phyloP scores from a whole-genome alignment of 2,329 filamentous ascomycete genomes.

The Diplodia intermedia region DNA sequence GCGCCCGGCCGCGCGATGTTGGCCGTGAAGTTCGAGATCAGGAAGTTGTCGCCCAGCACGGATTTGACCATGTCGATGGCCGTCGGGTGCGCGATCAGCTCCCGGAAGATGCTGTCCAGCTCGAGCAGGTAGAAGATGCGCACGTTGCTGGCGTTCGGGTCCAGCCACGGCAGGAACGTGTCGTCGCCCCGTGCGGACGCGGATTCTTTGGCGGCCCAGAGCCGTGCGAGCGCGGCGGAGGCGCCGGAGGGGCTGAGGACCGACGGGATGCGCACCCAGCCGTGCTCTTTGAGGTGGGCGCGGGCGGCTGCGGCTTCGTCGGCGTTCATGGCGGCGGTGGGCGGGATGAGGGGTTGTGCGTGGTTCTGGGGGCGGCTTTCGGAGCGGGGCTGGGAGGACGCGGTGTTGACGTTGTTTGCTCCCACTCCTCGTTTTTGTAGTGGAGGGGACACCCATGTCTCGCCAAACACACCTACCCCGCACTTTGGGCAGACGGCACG shows the following conservation, averaged over 20 bases:
- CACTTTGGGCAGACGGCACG: not conserved
- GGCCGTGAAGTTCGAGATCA: conserved; percentile 48
- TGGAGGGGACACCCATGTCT: not conserved
- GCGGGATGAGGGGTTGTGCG: too few relatives aligned
- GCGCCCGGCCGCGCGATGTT: conserved; percentile 47
- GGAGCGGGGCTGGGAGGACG: accelerated
- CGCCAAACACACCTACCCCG: conserved; percentile 9
- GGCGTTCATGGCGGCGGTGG: conserved; percentile 33
- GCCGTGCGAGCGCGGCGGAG: conserved; percentile 35
- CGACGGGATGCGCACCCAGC: conserved; percentile 40
- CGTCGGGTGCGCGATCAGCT: conserved; percentile 41
- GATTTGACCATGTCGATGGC: conserved; percentile 41
- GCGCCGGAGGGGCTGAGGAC: conserved; percentile 37
- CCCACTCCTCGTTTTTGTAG: not conserved
- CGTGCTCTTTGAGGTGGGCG: conserved; percentile 39
- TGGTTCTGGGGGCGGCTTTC: not conserved
- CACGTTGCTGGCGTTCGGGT: conserved; percentile 43
- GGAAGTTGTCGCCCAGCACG: conserved; percentile 42
- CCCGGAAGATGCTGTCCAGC: conserved; percentile 42
- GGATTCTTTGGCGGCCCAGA: conserved; percentile 41
- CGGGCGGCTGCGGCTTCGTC: conserved; percentile 24
- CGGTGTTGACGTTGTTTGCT: not conserved
- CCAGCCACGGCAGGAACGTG: conserved; percentile 39
- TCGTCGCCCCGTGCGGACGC: conserved; percentile 38
- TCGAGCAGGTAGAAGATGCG: conserved; percentile 45